These are phyloP conservation scores for Dichomitus squalens DNA, from an alignment of 1,284 basidiomycete genomes.

Conservation along the genomic window DNA sequence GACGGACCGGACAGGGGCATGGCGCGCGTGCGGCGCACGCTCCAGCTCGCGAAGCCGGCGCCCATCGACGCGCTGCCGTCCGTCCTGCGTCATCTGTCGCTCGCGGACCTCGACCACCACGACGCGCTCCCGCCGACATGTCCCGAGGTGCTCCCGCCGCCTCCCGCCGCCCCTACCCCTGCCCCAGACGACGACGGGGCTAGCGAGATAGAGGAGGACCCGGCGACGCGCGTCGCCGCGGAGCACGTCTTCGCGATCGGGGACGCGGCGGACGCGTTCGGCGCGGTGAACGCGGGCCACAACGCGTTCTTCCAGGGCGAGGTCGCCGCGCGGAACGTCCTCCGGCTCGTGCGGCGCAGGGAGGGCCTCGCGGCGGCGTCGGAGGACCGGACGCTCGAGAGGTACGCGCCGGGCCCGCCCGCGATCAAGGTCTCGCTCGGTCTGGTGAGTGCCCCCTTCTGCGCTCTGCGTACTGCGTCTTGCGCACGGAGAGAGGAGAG, in stretches of 20 bases:
- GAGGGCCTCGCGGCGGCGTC: not conserved
- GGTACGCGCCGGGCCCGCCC: constrained; percentile 56
- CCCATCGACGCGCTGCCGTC: constrained; percentile 11
- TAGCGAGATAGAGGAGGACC: constrained; percentile 21
- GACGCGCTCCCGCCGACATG: not conserved
- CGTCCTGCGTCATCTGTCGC: not conserved
- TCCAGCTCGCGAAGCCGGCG: constrained; percentile 52
- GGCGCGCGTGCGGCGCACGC: constrained; percentile 57
- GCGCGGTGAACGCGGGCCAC: constrained; percentile 72
- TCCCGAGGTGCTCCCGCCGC: no score
- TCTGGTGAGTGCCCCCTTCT: constrained; percentile 39
- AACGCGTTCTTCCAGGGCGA: constrained; percentile 65
- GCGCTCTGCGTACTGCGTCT: not conserved
- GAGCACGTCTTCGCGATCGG: constrained; percentile 69
- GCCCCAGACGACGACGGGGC: no score
- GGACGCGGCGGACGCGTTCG: constrained; percentile 71
- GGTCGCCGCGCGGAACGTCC: constrained; percentile 56
- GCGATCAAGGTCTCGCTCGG: constrained; percentile 76
- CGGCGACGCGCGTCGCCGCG: constrained; percentile 40
- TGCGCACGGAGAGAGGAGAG: not conserved
- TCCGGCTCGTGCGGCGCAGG: constrained; percentile 43
- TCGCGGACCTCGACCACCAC: not conserved
- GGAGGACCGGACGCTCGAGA: constrained; percentile 44
- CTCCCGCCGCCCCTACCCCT: no score
- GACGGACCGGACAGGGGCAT: constrained; percentile 41